phyloP scores from a whole-genome alignment of 2,329 filamentous ascomycete species.

The Alternaria viburni region DNA sequence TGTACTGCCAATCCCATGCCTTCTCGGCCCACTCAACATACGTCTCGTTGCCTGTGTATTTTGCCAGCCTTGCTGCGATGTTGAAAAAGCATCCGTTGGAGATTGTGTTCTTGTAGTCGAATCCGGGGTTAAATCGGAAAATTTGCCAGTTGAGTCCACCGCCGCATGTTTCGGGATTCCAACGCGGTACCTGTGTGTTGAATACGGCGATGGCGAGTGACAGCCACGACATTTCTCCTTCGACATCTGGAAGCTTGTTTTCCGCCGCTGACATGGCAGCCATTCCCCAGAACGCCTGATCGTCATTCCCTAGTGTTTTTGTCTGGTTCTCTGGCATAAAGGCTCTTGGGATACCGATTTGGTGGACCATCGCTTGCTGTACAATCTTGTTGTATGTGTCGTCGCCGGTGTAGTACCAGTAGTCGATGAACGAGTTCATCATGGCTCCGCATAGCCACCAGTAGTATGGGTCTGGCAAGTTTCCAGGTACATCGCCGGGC shows the following conservation, averaged over 20 bases:
- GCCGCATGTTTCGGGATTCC: constrained; percentile 69
- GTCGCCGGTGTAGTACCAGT: constrained; percentile 49
- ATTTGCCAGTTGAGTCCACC: constrained; percentile 78
- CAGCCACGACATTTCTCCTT: constrained; percentile 61
- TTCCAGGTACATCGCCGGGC: constrained; percentile 63
- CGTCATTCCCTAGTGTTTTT: constrained; percentile 68
- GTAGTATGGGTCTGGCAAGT: constrained; percentile 54
- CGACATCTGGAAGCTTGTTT: constrained; percentile 62
- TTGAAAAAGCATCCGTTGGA: constrained; percentile 82
- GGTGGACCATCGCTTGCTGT: constrained; percentile 67
- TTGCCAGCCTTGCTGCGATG: constrained; percentile 73
- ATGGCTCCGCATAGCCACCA: constrained; percentile 51
- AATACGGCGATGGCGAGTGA: constrained; percentile 73
- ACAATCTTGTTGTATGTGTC: constrained; percentile 43
- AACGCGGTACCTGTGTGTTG: constrained; percentile 70
- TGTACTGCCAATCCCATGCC: constrained; percentile 61
- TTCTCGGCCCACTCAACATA: constrained; percentile 65
- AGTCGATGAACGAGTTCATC: constrained; percentile 45
- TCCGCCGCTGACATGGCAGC: constrained; percentile 70
- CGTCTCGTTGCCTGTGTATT: constrained; percentile 65
- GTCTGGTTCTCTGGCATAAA: constrained; percentile 79
- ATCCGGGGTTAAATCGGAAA: constrained; percentile 73
- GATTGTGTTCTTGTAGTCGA: constrained; percentile 79
- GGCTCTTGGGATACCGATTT: constrained; percentile 70
- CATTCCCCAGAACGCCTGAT: constrained; percentile 75